These are phyloP conservation scores for Penicillium decumbens DNA, from an alignment of 2,329 filamentous ascomycete species.

Conservation along the genomic window DNA sequence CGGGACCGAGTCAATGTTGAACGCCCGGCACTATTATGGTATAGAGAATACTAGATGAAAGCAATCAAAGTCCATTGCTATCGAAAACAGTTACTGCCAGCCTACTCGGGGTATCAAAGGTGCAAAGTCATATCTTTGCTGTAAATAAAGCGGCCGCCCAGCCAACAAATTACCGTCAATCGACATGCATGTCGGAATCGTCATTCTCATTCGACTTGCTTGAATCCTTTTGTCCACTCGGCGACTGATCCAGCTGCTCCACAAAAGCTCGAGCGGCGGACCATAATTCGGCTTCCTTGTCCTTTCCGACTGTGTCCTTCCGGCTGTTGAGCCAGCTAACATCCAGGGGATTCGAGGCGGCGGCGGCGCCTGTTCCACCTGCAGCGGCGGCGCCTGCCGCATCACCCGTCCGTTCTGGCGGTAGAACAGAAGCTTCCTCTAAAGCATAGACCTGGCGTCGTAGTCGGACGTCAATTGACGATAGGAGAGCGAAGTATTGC, in stretches of 20 bases:
- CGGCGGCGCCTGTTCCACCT: conserved; percentile 19
- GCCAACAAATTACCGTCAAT: conserved; percentile 22
- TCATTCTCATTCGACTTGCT: conserved; percentile 14
- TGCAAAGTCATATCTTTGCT: not conserved
- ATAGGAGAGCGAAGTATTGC: conserved; percentile 68
- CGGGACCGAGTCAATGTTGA: not conserved
- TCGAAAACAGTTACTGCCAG: not conserved
- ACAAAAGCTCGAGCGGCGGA: conserved; percentile 56
- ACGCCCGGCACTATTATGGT: not conserved
- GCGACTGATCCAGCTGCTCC: conserved; percentile 33
- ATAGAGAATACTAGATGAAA: not conserved
- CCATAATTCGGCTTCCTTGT: conserved; percentile 81
- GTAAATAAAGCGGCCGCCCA: not conserved
- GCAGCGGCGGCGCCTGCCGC: conserved; percentile 28
- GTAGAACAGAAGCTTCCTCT: conserved; percentile 73
- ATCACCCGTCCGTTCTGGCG: conserved; percentile 39
- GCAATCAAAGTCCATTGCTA: not conserved
- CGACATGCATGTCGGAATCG: conserved; percentile 39
- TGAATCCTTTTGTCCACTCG: conserved; percentile 2
- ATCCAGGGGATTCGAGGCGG: conserved; percentile 58
- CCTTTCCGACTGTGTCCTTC: conserved; percentile 72
- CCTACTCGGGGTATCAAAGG: conserved; percentile 5
- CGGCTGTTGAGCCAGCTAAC: conserved; percentile 86
- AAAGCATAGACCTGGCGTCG: conserved; percentile 72
- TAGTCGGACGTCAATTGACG: conserved; percentile 68